These are phyloP conservation scores for Panus rudis DNA, from an alignment of 768 basidiomycete species.

Conservation along the genomic window DNA sequence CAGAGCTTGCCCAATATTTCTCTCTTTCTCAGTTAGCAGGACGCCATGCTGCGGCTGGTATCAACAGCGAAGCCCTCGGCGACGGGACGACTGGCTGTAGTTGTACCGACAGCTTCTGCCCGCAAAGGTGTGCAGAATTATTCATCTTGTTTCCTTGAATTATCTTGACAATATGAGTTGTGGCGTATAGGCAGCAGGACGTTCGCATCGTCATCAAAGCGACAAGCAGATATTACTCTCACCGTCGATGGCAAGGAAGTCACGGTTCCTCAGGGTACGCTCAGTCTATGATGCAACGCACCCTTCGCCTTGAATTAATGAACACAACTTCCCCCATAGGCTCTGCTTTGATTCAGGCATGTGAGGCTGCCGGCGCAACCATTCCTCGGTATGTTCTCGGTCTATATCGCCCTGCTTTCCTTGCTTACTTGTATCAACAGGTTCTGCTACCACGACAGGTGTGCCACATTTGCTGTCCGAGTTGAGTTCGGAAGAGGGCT, in stretches of 20 bases:
- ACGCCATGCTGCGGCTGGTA: slow-evolving; percentile 63
- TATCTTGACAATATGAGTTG: slow-evolving; percentile 1
- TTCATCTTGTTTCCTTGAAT: neutral
- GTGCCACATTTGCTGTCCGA: slow-evolving; percentile 8
- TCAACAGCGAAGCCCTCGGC: slow-evolving; percentile 52
- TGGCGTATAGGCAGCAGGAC: slow-evolving; percentile 48
- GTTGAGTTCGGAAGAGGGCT: neutral
- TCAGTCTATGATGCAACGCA: slow-evolving; percentile 1
- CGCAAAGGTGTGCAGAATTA: slow-evolving; percentile 22
- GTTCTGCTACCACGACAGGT: slow-evolving; percentile 86
- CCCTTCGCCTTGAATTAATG: too few species aligned
- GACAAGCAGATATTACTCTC: slow-evolving; percentile 77
- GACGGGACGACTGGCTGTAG: slow-evolving; percentile 65
- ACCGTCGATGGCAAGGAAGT: slow-evolving; percentile 98
- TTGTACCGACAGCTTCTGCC: slow-evolving; percentile 35
- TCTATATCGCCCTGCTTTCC: neutral
- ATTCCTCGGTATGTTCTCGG: slow-evolving; percentile 59
- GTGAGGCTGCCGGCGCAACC: slow-evolving; percentile 79
- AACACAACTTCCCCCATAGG: too few species aligned
- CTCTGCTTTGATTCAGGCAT: slow-evolving; percentile 94
- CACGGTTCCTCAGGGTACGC: slow-evolving; percentile 85
- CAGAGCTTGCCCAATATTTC: slow-evolving; percentile 4
- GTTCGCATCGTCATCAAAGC: slow-evolving; percentile 58
- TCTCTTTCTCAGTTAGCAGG: slow-evolving; percentile 8
- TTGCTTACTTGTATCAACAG: slow-evolving; percentile 28